Base-by-base conservation (phyloP, 352 stramenopile genomes). In the Phytopythium mirpurense region DNA sequence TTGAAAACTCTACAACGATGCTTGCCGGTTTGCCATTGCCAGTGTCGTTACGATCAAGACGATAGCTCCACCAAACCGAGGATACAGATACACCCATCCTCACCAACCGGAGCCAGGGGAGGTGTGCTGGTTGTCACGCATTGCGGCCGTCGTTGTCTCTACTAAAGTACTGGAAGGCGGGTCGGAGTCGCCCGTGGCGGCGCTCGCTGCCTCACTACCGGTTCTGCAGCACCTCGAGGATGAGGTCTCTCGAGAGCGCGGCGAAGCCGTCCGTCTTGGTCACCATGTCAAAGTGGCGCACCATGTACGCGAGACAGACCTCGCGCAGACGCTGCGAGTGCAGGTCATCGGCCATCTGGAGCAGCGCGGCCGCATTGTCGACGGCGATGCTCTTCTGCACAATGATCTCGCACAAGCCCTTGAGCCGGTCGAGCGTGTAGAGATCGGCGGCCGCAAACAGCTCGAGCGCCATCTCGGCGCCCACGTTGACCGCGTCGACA, bases 401-500 rank as follows among this genome's bases (percentile, higher is more conserved):
- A 38, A 94, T 78, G 54, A 92, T 78, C 67, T 97, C 88, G 51
- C 88, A 97, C 9, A 97, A 67, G 3, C 90, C 89, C 44, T 97
- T 95, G 49, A 98, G 73, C 0, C 92, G 86, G 56, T 98, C 92
- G 37, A 98, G 70, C 43, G 93, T 95, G 65, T 98, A 98, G 56
- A 98, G 64, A 67, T 98, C 94, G 1, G 93, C 88, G 0, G 90
- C 87, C 15, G 95, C 96, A 62, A 97, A 98, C 8, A 98, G 67
- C 59, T 98, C 92, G 24, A 98, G 80, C 27, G 93, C 94, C 72
- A 98, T 89, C 56, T 98, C 90, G 12, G 95, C 65, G 14, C 65
- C 70, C 32, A 97, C 86, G 62, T 96, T 88, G 32, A 98, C 90
- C n/a, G 83, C 81, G 64, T 98, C 96, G 16, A 96, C 96, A 69